Conservation (phyloP, 257 asterid species). For the Misopates orontium region DNA sequence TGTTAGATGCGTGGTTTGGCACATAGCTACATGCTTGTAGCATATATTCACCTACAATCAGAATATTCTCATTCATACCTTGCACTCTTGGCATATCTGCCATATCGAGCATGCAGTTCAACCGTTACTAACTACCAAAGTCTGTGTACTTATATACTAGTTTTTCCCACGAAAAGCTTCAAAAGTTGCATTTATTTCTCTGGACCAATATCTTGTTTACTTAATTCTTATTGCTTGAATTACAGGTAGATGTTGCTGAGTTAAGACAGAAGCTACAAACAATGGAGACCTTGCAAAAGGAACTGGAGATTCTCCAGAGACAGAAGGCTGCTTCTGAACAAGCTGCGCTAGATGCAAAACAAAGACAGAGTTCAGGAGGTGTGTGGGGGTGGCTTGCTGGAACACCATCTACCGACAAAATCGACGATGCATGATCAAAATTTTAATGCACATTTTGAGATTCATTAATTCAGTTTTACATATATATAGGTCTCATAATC, state of each 20-base stretch:
- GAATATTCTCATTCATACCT: background rate
- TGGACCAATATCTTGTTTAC: background rate
- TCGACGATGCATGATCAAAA: conserved; percentile 42
- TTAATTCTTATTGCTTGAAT: conserved; percentile 26
- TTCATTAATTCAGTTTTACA: conserved; percentile 28
- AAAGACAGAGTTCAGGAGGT: conserved; percentile 75
- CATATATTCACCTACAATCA: background rate
- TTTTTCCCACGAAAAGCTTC: background rate
- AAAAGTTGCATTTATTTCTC: background rate
- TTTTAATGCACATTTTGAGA: conserved; percentile 26
- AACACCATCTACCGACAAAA: conserved; percentile 51
- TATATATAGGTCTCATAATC: conserved; percentile 17
- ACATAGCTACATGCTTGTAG: background rate
- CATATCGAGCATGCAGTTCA: background rate
- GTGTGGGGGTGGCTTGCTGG: conserved; percentile 99
- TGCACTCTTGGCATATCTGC: background rate
- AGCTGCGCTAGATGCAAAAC: conserved; percentile 70
- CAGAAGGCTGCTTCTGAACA: conserved; percentile 97
- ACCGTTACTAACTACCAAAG: background rate
- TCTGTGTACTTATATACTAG: background rate
- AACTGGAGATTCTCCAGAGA: conserved; percentile 88
- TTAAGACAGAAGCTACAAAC: conserved; percentile 85
- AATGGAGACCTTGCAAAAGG: conserved; percentile 80
- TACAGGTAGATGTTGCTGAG: conserved; percentile 96
- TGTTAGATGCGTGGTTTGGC: background rate